Evolutionary conservation across 1,139 yeast genomes (phyloP).

Genomic region (Diutina siamensis): DNA sequence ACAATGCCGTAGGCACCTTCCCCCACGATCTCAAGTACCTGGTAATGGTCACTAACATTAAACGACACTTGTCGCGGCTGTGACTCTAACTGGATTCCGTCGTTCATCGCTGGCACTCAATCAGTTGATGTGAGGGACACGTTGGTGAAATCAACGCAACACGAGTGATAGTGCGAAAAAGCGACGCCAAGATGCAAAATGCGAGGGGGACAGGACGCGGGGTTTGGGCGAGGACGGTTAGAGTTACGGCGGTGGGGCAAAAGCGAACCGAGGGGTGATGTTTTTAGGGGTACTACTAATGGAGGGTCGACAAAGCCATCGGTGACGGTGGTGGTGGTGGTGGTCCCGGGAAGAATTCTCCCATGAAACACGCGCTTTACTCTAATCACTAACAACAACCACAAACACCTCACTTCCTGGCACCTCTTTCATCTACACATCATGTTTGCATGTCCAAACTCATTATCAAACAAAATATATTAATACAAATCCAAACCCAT

Average conservation of each 20-base stretch:
- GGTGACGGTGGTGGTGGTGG: too few relatives aligned
- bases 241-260: too few relatives aligned
- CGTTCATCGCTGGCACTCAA: neutral
- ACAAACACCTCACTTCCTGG: too few relatives aligned
- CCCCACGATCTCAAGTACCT: slow-evolving; percentile 72
- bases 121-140: neutral
- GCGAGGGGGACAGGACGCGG: neutral
- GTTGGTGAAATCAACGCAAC: neutral
- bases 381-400: too few relatives aligned
- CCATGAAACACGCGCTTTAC: too few relatives aligned
- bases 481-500: neutral
- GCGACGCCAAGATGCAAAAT: neutral
- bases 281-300: too few relatives aligned
- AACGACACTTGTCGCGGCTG: slow-evolving; percentile 20
- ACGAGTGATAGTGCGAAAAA: neutral
- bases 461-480: neutral
- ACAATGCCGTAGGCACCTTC: slow-evolving; percentile 99
- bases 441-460: too few relatives aligned
- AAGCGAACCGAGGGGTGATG: too few relatives aligned
- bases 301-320: too few relatives aligned
- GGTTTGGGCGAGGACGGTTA: neutral
- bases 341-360: too few relatives aligned
- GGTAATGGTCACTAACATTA: slow-evolving; percentile 81
- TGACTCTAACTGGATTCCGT: neutral
- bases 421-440: too few relatives aligned